Base-by-base conservation (phyloP, 2,329 filamentous ascomycete genomes). In the Podosphaera xanthii region DNA sequence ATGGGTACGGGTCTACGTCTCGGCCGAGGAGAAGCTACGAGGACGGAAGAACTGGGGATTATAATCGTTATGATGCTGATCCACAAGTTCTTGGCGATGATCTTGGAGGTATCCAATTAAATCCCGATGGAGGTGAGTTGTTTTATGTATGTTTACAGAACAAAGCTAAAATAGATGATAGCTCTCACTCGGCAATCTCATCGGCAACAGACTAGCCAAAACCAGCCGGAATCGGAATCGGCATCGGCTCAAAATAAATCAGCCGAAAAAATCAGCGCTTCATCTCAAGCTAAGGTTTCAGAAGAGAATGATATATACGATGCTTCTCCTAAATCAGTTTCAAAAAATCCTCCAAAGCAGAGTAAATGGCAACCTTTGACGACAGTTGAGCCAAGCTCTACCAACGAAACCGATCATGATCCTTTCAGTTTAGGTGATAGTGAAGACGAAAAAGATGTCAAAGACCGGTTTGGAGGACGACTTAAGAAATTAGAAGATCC, bases 301-400 rank as follows among this genome's bases (percentile, higher is more conserved):
- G 87, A 94, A 66, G 88, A 95, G 67, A 90, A 95, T 54, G 79
- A 84, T 65, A 82, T 85, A 60, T 92, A 94, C 69, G 80, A 83
- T 60, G 75, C 78, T 9, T 82, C 81, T 57, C 79, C 82, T 38
- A 76, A 69, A 69, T 72, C 73, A 58, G 76, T 71, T 35, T 74
- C 74, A 64, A 80, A 76, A 68, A 71, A 64, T 61, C 67, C 70
- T 36, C 67, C 72, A 33, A 92, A 89, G 73, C 72, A 80, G 53
- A 96, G 90, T 78, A 98, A 98, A 74, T 98, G 92, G 92, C 91
- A 98, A 71, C 91, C 92, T 8, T 74, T 98, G 65, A 88, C 90
- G 10, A 78, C 84, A 0, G 82, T 96, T 12, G 87, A 94, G 63
- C 88, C 90, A 0, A 84, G 80, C 63, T 90, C 91, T 12, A 85